Evolutionary conservation across 257 asterid genomes (phyloP).

Genomic region (Fraxinus pennsylvanica): DNA sequence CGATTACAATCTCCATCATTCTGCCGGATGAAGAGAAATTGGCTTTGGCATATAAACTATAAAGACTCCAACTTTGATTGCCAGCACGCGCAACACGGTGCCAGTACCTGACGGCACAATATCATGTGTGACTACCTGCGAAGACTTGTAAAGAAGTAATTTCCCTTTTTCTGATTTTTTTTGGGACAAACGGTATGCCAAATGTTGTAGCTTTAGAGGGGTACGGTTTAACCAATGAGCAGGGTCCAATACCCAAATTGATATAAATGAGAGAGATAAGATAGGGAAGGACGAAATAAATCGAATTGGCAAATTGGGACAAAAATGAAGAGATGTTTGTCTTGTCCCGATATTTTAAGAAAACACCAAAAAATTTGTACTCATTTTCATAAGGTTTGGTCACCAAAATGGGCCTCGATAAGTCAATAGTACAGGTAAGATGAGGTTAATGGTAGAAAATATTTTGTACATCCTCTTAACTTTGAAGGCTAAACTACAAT

Average conservation of each 20-base stretch:
- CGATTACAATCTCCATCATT: neutral
- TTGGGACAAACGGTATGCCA: neutral
- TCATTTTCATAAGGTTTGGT: neutral
- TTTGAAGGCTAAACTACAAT: neutral
- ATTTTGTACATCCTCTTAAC: neutral
- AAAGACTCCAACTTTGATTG: neutral
- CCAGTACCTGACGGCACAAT: neutral
- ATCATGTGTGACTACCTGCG: neutral
- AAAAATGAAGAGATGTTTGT: neutral
- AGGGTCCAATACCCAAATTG: neutral
- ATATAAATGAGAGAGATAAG: neutral
- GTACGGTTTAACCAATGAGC: neutral
- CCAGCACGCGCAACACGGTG: neutral
- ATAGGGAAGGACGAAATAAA: neutral
- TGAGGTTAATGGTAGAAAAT: neutral
- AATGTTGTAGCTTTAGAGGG: neutral
- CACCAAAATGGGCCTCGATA: neutral
- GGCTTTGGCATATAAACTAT: neutral
- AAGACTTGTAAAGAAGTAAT: neutral
- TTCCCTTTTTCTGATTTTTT: neutral
- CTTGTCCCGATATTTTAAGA: neutral
- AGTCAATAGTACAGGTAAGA: neutral
- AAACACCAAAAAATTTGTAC: neutral
- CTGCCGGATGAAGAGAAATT: neutral
- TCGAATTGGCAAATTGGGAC: neutral